Conservation (phyloP, 768 basidiomycete species). For the Mycena leptocephala region DNA sequence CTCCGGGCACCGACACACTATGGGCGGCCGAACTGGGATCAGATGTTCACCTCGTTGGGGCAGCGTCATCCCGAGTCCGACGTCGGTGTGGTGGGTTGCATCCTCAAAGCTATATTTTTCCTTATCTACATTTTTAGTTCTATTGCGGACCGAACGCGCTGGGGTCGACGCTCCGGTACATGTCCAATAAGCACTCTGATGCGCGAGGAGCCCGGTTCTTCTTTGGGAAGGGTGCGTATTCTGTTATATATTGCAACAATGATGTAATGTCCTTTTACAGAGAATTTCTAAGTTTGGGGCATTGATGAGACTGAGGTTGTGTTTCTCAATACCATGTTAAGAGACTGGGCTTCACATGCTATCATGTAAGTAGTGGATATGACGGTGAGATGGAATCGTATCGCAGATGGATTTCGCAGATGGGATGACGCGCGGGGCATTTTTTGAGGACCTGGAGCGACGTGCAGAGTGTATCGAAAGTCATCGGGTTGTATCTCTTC, state of each 20-base stretch:
- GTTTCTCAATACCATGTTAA: no score
- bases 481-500: no score
- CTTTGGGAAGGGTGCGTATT: neutral
- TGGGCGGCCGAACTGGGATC: neutral
- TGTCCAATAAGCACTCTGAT: neutral
- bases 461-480: no score
- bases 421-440: no score
- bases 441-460: no score
- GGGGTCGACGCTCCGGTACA: neutral
- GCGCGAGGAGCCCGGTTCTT: neutral
- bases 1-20: neutral
- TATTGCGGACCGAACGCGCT: neutral
- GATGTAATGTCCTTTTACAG: neutral
- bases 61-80: neutral
- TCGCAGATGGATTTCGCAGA: no score
- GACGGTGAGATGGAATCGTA: no score
- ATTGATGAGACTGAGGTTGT: no score
- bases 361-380: no score
- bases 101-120: neutral
- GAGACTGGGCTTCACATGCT: no score
- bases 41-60: neutral
- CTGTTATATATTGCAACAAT: neutral
- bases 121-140: neutral
- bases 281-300: neutral
- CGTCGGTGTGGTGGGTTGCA: neutral